A percentile compares a stretch with the other conserved stretches of the same genome.
Evolutionary conservation across 2,329 filamentous ascomycete genomes (phyloP).

Genomic region (Trichoderma gracile): DNA sequence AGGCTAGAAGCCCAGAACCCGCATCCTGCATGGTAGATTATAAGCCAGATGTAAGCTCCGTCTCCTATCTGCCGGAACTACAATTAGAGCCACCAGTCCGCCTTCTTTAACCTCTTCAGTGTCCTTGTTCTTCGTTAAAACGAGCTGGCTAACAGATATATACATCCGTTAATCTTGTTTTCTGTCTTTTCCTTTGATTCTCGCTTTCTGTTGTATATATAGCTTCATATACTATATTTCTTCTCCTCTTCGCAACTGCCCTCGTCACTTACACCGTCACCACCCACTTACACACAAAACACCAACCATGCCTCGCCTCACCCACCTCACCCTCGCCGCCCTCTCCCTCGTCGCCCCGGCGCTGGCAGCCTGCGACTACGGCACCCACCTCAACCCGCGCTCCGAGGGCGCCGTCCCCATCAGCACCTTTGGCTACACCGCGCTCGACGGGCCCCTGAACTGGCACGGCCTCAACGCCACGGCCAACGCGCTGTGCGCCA

Average conservation of each 20-base stretch:
- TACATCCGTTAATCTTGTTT: not conserved
- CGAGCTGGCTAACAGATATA: too few species aligned
- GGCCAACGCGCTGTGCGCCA: conserved; percentile 49
- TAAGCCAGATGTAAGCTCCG: conserved; percentile 11
- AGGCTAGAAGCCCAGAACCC: not conserved
- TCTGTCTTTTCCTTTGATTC: not conserved
- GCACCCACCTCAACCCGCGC: conserved; percentile 40
- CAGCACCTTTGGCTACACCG: conserved; percentile 44
- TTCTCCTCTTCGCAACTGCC: too few species aligned
- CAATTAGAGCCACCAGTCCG: conserved; percentile 1
- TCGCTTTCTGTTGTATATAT: not conserved
- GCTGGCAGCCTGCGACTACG: conserved; percentile 44
- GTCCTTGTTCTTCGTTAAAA: too few species aligned
- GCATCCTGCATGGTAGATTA: not conserved
- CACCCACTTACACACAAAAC: too few species aligned
- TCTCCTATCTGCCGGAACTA: conserved; percentile 9
- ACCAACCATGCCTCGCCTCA: not conserved
- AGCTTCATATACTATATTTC: not conserved
- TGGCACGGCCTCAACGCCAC: conserved; percentile 50
- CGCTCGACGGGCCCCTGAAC: conserved; percentile 50
- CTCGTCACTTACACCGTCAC: not conserved
- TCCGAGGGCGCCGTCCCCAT: conserved; percentile 33
- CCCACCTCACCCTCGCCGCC: not conserved
- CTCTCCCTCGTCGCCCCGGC: conserved; percentile 9
- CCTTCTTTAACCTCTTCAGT: not conserved